These are phyloP conservation scores for Raphanus sativus DNA, from an alignment of 345 rosid species.

Conservation along the genomic window DNA sequence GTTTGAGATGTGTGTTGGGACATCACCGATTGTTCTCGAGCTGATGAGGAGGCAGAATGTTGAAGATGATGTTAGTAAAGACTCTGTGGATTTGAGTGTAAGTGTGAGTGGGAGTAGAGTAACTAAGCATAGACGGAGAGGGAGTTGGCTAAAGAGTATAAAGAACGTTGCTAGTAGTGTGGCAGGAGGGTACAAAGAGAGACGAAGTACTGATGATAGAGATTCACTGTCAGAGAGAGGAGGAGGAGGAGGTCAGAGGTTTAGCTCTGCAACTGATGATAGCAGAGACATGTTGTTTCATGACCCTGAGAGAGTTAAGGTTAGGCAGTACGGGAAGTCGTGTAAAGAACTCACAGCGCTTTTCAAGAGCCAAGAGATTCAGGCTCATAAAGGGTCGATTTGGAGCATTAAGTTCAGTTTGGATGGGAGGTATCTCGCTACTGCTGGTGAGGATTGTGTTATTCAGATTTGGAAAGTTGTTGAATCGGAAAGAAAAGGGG, in stretches of 20 bases:
- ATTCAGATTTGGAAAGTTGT: constrained; percentile 83
- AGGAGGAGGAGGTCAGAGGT: constrained; percentile 86
- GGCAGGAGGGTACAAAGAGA: constrained; percentile 66
- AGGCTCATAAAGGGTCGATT: constrained; percentile 84
- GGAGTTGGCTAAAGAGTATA: constrained; percentile 77
- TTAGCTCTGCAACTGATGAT: constrained; percentile 94
- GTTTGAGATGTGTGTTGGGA: constrained; percentile 89
- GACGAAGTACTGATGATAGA: constrained; percentile 81
- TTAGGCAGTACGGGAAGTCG: constrained; percentile 79
- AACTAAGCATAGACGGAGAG: constrained; percentile 65
- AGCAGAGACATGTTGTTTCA: constrained; percentile 82
- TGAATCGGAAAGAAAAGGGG: constrained; percentile 78
- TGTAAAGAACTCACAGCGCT: constrained; percentile 78
- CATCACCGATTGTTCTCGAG: constrained; percentile 88
- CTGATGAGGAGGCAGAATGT: constrained; percentile 92
- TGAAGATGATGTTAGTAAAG: constrained; percentile 67
- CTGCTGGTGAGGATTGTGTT: constrained; percentile 91
- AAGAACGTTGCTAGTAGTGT: constrained; percentile 71
- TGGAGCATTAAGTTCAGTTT: constrained; percentile 91
- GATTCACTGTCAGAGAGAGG: constrained; percentile 87
- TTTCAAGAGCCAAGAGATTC: constrained; percentile 88
- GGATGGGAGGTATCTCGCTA: constrained; percentile 88
- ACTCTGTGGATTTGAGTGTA: constrained; percentile 41
- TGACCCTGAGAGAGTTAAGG: constrained; percentile 87
- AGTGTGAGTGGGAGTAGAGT: constrained; percentile 46